Evolutionary conservation across 352 stramenopile genomes (phyloP).

Genomic region (Phytophthora litchii): DNA sequence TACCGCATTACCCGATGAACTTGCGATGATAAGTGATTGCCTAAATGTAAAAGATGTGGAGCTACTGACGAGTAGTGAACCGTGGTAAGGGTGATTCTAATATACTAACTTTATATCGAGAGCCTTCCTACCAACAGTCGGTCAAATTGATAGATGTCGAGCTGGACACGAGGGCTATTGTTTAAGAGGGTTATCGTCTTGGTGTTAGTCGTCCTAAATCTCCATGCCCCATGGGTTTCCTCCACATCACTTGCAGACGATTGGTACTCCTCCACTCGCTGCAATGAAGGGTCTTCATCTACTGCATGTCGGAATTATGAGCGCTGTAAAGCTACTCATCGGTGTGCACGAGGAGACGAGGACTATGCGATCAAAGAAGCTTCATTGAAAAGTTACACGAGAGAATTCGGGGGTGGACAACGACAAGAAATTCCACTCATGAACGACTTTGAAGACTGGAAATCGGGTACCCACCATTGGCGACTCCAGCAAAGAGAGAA

Average conservation of each 20-base stretch:
- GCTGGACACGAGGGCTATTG: not conserved
- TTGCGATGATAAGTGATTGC: no score
- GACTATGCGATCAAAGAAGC: slow-evolving; percentile 88
- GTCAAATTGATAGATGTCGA: not conserved
- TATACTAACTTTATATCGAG: no score
- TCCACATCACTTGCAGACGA: slow-evolving; percentile 36
- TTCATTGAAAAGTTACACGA: slow-evolving; percentile 71
- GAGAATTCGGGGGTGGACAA: slow-evolving; percentile 83
- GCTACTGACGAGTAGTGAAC: no score
- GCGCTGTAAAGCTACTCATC: slow-evolving; percentile 94
- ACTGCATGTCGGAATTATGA: slow-evolving; percentile 79
- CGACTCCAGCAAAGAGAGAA: slow-evolving; percentile 33
- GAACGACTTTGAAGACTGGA: slow-evolving; percentile 97
- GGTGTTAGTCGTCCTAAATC: slow-evolving; percentile 2
- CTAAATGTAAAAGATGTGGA: no score
- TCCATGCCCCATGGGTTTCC: not conserved
- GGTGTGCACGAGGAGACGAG: slow-evolving; percentile 90
- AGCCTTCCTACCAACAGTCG: slow-evolving; percentile 2
- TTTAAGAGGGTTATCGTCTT: slow-evolving; percentile 3
- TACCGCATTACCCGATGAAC: no score
- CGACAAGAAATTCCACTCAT: slow-evolving; percentile 79
- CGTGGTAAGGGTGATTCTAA: no score
- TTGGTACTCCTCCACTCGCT: slow-evolving; percentile 69
- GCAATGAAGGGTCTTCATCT: slow-evolving; percentile 50
- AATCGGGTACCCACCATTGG: slow-evolving; percentile 85